These are phyloP conservation scores for Crithidia fasciculata DNA, from an alignment of 208 protist species.

Conservation along the genomic window DNA sequence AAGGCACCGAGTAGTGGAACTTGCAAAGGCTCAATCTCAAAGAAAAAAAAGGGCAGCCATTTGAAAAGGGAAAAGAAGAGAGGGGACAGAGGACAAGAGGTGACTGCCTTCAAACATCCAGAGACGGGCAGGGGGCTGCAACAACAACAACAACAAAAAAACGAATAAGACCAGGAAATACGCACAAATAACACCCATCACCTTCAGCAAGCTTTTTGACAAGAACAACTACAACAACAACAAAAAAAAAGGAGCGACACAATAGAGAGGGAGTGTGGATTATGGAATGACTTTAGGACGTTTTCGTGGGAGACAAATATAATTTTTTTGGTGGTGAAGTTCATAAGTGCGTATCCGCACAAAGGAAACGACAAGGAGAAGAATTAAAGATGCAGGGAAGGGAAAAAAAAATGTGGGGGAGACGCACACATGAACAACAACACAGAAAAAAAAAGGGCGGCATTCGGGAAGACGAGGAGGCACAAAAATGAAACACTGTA, in stretches of 20 bases:
- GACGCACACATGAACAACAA: too few species aligned
- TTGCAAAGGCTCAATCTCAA: too few species aligned
- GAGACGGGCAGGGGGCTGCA: too few species aligned
- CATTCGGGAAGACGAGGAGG: background rate
- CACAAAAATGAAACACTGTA: background rate
- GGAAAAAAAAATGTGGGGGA: background rate
- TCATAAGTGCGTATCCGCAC: background rate
- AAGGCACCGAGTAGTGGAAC: too few species aligned
- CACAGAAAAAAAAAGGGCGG: too few species aligned
- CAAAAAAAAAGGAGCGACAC: background rate
- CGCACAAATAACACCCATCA: background rate
- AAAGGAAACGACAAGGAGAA: background rate
- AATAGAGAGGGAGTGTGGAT: background rate
- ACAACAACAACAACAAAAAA: background rate
- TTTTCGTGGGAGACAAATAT: background rate
- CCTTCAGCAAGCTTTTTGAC: background rate
- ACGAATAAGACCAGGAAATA: background rate
- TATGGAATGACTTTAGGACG: background rate
- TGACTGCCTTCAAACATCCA: too few species aligned
- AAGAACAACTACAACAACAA: background rate
- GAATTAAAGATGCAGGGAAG: background rate
- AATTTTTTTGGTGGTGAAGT: background rate
- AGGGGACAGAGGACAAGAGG: too few species aligned
- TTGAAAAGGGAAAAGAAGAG: too few species aligned
- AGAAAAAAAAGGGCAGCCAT: too few species aligned